Conservation (phyloP, 2,329 filamentous ascomycete genomes). For the Chaetomium olivaceum region DNA sequence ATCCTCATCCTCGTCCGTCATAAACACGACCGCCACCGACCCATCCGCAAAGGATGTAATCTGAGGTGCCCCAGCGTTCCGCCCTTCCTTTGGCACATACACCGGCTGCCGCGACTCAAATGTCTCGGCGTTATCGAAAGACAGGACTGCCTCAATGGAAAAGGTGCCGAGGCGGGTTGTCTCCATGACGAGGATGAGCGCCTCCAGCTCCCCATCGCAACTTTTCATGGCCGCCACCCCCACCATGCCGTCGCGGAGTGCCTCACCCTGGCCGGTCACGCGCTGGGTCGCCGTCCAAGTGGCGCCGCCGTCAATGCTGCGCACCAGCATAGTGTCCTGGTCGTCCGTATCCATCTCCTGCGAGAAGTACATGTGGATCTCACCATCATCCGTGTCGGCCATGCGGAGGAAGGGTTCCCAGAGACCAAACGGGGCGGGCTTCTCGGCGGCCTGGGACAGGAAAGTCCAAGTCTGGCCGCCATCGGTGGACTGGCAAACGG, state of each 20-base stretch:
- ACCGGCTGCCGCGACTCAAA: conserved; percentile 46
- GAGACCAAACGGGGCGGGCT: conserved; percentile 40
- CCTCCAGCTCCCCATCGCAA: conserved; percentile 35
- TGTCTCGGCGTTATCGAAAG: conserved; percentile 45
- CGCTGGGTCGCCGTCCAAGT: conserved; percentile 45
- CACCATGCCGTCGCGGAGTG: conserved; percentile 47
- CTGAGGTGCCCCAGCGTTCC: conserved; percentile 49
- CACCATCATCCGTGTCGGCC: conserved; percentile 16
- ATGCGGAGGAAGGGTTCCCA: conserved; percentile 54
- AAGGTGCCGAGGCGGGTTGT: conserved; percentile 45
- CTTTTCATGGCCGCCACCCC: conserved; percentile 41
- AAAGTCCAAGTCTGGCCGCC: conserved; percentile 47
- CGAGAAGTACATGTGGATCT: conserved; percentile 49
- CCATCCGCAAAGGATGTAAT: conserved; percentile 44
- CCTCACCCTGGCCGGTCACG: conserved; percentile 41
- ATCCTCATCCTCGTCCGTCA: conserved; percentile 47
- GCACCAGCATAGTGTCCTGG: conserved; percentile 52
- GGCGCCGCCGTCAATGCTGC: conserved; percentile 45
- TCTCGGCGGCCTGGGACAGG: conserved; percentile 46
- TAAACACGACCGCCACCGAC: conserved; percentile 46
- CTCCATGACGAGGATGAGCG: conserved; percentile 49
- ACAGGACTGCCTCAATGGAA: conserved; percentile 47
- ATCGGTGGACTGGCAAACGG: conserved; percentile 49
- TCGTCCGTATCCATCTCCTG: conserved; percentile 48
- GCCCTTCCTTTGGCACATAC: conserved; percentile 44